Evolutionary conservation across 495 filamentous ascomycete species (phyloP).

Genomic region (Cetradonia linearis): DNA sequence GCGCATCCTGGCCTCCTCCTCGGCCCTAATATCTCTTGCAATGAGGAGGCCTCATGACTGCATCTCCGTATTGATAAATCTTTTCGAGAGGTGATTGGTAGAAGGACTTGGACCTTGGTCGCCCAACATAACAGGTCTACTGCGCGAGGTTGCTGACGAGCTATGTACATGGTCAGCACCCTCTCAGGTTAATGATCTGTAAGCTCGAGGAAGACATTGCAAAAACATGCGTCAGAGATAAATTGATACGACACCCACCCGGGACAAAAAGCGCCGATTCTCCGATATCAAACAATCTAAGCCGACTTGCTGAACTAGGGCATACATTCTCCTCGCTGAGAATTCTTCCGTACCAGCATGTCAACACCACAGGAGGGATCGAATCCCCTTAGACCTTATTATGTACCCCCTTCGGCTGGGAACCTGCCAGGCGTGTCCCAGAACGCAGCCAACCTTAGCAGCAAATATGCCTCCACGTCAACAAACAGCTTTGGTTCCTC

Average conservation of each 20-base stretch:
- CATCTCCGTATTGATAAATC: neutral
- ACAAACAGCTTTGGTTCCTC: conserved; percentile 56
- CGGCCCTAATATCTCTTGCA: neutral
- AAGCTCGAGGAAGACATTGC: neutral
- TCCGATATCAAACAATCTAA: conserved; percentile 12
- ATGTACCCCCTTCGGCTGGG: conserved; percentile 74
- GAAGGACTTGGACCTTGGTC: neutral
- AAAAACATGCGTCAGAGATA: neutral
- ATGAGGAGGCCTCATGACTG: neutral
- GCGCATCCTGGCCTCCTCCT: neutral
- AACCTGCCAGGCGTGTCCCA: conserved; percentile 30
- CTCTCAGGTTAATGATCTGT: neutral
- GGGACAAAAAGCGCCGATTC: conserved; percentile 8
- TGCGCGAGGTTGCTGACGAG: conserved; percentile 5
- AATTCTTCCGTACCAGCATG: conserved; percentile 21
- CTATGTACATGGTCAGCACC: conserved; percentile 12
- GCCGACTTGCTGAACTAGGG: neutral
- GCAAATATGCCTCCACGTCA: conserved; percentile 36
- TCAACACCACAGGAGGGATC: conserved; percentile 48
- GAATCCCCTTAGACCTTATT: conserved; percentile 91
- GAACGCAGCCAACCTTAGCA: conserved; percentile 36
- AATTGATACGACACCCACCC: conserved; percentile 13
- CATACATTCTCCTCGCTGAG: neutral
- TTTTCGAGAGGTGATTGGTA: neutral
- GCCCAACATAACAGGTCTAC: conserved; percentile 3